Conservation (phyloP, 192 early-diverging fungal species). For the Backusella tuberculispora region DNA sequence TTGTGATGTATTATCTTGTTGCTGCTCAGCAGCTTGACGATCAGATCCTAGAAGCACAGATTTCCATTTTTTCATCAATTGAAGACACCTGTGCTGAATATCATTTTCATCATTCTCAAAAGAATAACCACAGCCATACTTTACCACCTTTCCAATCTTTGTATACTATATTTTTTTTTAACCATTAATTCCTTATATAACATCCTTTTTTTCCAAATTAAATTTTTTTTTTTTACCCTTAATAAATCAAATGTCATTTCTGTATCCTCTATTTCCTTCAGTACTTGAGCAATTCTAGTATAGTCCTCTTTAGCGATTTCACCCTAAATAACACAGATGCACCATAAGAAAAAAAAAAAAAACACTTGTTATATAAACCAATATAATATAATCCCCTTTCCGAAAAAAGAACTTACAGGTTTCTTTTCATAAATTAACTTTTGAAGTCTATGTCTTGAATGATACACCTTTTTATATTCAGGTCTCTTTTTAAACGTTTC, state of each 20-base stretch:
- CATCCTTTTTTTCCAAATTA: not conserved
- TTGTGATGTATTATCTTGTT: conserved; percentile 3
- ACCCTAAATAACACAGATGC: conserved; percentile 14
- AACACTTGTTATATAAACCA: not conserved
- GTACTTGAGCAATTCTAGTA: conserved; percentile 28
- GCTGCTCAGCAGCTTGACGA: not conserved
- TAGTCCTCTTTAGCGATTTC: conserved; percentile 41
- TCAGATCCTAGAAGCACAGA: conserved; percentile 11
- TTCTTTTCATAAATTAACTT: conserved; percentile 39
- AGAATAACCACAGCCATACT: conserved; percentile 30
- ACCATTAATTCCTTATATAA: not conserved
- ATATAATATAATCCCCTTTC: not conserved
- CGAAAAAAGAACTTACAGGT: conserved; percentile 10
- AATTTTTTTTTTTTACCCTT: conserved; percentile 30
- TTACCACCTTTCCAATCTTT: conserved; percentile 44
- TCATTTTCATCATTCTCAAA: conserved; percentile 33
- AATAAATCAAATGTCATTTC: conserved; percentile 33
- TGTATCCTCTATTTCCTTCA: conserved; percentile 34
- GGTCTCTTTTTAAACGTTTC: not conserved
- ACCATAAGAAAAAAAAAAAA: not conserved
- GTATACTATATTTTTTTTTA: conserved; percentile 23
- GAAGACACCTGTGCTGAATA: conserved; percentile 30
- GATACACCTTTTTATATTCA: conserved; percentile 37
- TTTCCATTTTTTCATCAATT: conserved; percentile 42
- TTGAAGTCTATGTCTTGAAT: conserved; percentile 35